Base-by-base conservation (phyloP, 257 asterid genomes). In the Coffea canephora region DNA sequence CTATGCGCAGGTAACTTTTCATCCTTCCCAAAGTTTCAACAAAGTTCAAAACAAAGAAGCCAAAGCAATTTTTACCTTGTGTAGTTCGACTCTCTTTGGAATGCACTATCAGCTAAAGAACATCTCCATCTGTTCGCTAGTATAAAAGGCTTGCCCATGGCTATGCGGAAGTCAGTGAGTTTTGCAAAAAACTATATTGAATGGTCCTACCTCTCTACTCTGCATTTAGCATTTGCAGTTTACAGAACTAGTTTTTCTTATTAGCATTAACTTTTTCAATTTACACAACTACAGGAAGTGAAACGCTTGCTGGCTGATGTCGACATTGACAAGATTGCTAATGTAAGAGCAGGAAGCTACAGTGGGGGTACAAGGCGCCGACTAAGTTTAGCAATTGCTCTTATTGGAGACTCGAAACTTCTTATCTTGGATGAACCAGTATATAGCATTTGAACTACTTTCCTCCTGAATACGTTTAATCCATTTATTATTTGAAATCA, bases 71-170 rank as follows among this genome's bases (percentile, higher is more conserved):
- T 43, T 73, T 65, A 21, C 69, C 23, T 69, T 65, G 25, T 57
- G 25, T 27, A 86, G 87, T 87, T 84, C 49, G 87, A 87, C 69
- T 67, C 87, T 14, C 90, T 82, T 39, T 87, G 88, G 88, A 80
- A 82, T 75, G 78, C 70, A 68, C 65, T 84, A 77, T 82, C 87
- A 1, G 87, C 84, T 54, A 73, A 34, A 82, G 86, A 87, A 54
- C 90, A 87, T 81, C 85, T 82, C 67, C 78, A 78, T 34, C 88
- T 87, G 57, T 84, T 87, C 31, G 88, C 90, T 61, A 87, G 82
- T 45, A 77, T 87, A 54, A 87, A 87, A 73, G 88, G 88, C 21
- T 75, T 84, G 66, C 83, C 80, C 25, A 52, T 14, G 4, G 57
- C 82, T 27, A 80, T 83, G 50, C 68, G 39, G 46, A 74, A 71